Conservation (phyloP, 345 rosid genomes). For the Tarenaya hassleriana region DNA sequence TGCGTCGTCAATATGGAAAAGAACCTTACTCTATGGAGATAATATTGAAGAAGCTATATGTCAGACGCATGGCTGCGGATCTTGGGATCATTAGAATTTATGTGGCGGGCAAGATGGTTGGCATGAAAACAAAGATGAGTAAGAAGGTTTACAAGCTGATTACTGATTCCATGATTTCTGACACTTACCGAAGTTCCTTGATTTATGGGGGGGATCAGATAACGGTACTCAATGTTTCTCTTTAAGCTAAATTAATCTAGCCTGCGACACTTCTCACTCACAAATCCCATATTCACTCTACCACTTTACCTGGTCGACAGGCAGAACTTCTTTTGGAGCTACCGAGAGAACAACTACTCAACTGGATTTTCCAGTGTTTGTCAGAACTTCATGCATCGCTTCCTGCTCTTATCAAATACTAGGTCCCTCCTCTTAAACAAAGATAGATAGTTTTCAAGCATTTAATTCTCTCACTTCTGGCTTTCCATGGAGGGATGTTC, state of each 20-base stretch:
- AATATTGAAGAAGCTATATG: constrained; percentile 79
- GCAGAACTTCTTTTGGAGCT: constrained; percentile 94
- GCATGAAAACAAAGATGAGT: constrained; percentile 78
- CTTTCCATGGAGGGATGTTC: no score
- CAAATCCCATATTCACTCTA: constrained; percentile 5
- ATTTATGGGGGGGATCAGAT: constrained; percentile 57
- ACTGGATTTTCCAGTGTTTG: constrained; percentile 91
- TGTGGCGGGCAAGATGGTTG: constrained; percentile 82
- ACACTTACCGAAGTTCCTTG: constrained; percentile 59
- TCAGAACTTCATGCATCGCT: constrained; percentile 76
- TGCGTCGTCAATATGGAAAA: constrained; percentile 81
- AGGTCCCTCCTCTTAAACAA: constrained; percentile 13
- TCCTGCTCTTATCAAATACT: constrained; percentile 77
- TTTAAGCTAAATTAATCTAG: constrained; percentile 1
- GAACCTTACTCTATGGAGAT: constrained; percentile 90
- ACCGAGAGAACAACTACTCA: constrained; percentile 78
- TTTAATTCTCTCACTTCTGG: no score
- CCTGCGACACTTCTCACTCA: no score
- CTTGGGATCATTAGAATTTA: constrained; percentile 73
- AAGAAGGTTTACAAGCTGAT: constrained; percentile 77
- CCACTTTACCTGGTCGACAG: constrained; percentile 33
- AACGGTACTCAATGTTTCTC: constrained; percentile 42
- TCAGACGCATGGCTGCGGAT: constrained; percentile 96
- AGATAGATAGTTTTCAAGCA: no score
- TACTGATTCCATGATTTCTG: constrained; percentile 65